These are phyloP conservation scores for Simplicillium sp. DNA, from an alignment of 2,329 filamentous ascomycete species.

Conservation along the genomic window DNA sequence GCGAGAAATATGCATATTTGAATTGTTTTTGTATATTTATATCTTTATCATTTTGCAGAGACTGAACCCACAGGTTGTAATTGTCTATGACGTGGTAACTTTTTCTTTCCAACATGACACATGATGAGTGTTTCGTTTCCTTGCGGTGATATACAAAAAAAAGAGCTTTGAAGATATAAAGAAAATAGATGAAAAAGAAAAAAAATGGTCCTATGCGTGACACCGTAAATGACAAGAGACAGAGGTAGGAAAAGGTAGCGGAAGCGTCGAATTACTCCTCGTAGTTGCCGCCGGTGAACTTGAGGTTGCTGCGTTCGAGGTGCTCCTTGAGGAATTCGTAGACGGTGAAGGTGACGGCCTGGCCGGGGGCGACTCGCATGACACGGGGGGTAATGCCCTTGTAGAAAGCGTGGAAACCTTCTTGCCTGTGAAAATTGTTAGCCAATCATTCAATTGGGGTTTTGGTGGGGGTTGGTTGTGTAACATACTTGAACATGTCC, in stretches of 20 bases:
- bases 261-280: conserved; percentile 48
- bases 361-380: conserved; percentile 93
- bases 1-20: no score
- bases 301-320: conserved; percentile 55
- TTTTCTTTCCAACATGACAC: not conserved
- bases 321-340: conserved; percentile 70
- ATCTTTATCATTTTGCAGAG: not conserved
- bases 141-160: conserved; percentile 1
- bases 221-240: not conserved
- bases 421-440: conserved; percentile 49
- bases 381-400: conserved; percentile 97
- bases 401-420: conserved; percentile 92
- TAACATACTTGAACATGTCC: conserved; percentile 70
- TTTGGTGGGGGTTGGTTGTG: not conserved
- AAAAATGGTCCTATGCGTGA: not conserved
- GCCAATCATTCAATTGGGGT: not conserved
- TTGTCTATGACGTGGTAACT: not conserved
- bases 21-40: not conserved
- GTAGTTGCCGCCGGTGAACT: conserved; percentile 52
- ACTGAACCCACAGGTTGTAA: not conserved
- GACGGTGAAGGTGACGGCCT: conserved; percentile 70
- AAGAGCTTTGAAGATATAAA: not conserved
- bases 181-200: not conserved
- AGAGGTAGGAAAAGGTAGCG: no score
- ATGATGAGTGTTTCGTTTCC: conserved; percentile 1